A percentile compares a stretch with the other conserved stretches of the same genome.
Conservation (phyloP, 768 basidiomycete species). For the Lepiota brunneoincarnata region DNA sequence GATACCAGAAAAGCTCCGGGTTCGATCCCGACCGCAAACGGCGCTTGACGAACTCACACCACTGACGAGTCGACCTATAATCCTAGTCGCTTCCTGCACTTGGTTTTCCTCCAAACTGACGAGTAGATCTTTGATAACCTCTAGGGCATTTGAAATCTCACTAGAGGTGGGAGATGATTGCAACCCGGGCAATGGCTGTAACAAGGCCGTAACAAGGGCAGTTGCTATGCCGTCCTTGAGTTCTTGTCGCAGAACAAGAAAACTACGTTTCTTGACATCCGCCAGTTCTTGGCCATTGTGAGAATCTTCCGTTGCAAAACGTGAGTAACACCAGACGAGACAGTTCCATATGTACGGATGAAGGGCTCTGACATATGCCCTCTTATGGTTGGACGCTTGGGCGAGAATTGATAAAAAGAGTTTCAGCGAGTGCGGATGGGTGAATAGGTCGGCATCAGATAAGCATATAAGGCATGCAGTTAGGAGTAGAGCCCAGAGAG, state of each 20-base stretch:
- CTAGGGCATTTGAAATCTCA: constrained; percentile 6
- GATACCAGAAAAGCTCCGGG: background rate
- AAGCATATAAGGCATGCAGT: constrained; percentile 48
- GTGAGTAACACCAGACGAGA: constrained; percentile 54
- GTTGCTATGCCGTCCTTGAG: constrained; percentile 41
- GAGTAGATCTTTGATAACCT: constrained; percentile 12
- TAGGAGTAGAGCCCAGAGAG: constrained; percentile 43
- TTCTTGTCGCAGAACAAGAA: constrained; percentile 45
- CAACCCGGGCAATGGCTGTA: constrained; percentile 15
- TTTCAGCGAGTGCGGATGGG: constrained; percentile 32
- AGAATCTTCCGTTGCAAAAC: constrained; percentile 21
- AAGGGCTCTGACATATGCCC: constrained; percentile 32
- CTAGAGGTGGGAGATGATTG: background rate
- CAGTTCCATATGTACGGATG: constrained; percentile 49
- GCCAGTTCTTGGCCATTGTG: constrained; percentile 17
- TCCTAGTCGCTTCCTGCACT: background rate
- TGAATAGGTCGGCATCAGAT: constrained; percentile 41
- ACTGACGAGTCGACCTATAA: constrained; percentile 10
- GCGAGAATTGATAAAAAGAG: constrained; percentile 35
- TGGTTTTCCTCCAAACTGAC: constrained; percentile 5
- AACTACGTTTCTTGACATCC: constrained; percentile 31
- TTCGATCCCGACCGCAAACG: background rate
- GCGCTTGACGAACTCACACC: background rate
- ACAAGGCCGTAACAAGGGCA: constrained; percentile 36
- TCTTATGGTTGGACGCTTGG: constrained; percentile 29